Conservation (phyloP, 192 early-diverging fungal species). For the Coemansia sp. region DNA sequence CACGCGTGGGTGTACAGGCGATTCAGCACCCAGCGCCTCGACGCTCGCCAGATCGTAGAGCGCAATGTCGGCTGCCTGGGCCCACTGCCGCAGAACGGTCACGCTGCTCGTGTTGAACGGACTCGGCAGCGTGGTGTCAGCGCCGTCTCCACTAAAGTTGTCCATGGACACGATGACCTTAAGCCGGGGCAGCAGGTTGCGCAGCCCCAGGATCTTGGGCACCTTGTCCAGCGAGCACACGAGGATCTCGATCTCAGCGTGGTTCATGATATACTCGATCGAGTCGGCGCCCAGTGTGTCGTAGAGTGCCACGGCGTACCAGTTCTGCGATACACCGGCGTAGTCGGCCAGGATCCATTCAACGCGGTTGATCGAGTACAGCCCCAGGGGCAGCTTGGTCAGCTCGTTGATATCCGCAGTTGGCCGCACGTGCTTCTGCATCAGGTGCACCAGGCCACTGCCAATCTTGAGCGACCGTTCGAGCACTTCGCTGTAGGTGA, state of each 20-base stretch:
- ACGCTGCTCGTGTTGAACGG: slow-evolving; percentile 47
- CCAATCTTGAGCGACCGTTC: slow-evolving; percentile 63
- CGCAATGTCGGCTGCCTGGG: slow-evolving; percentile 59
- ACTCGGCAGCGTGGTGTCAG: slow-evolving; percentile 31
- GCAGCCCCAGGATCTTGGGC: slow-evolving; percentile 58
- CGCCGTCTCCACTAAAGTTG: slow-evolving; percentile 18
- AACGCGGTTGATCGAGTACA: slow-evolving; percentile 73
- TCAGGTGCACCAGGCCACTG: slow-evolving; percentile 64
- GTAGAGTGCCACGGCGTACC: slow-evolving; percentile 76
- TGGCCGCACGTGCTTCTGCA: slow-evolving; percentile 52
- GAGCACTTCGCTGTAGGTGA: slow-evolving; percentile 64
- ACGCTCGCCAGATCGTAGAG: slow-evolving; percentile 60
- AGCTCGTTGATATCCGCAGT: slow-evolving; percentile 26
- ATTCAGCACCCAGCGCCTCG: slow-evolving; percentile 59
- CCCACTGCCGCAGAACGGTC: slow-evolving; percentile 55
- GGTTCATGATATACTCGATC: slow-evolving; percentile 82
- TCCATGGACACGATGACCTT: slow-evolving; percentile 80
- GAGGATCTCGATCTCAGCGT: slow-evolving; percentile 72
- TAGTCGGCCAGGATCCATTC: slow-evolving; percentile 76
- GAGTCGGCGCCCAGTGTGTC: slow-evolving; percentile 86
- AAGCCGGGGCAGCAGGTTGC: slow-evolving; percentile 61
- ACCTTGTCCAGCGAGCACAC: slow-evolving; percentile 63
- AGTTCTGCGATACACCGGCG: slow-evolving; percentile 62
- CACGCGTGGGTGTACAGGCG: slow-evolving; percentile 54
- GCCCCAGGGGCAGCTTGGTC: slow-evolving; percentile 55